Conservation (phyloP, 2,329 filamentous ascomycete species). For the Hysterium pulicare region DNA sequence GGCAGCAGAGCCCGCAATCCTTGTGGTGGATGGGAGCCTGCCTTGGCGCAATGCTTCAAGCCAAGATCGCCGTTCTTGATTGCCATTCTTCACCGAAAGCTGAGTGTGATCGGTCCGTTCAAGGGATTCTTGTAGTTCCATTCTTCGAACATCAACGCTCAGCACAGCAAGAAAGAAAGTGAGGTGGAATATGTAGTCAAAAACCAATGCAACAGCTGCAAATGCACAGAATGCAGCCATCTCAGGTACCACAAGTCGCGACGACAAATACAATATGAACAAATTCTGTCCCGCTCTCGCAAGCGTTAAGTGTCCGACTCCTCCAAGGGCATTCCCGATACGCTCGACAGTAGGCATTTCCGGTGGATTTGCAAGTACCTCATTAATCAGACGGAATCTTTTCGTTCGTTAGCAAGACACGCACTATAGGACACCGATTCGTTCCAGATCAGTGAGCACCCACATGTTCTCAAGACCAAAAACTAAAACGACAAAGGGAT, state of each 20-base stretch:
- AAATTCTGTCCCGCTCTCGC: conserved; percentile 68
- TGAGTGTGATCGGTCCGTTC: conserved; percentile 39
- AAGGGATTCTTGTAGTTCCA: conserved; percentile 71
- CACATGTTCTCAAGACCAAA: conserved; percentile 74
- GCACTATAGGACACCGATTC: neutral
- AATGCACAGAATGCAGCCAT: conserved; percentile 75
- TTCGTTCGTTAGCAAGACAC: conserved; percentile 10
- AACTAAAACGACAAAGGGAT: conserved; percentile 71
- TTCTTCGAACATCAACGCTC: conserved; percentile 72
- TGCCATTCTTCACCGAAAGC: conserved; percentile 45
- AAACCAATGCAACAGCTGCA: conserved; percentile 68
- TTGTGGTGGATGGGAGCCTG: conserved; percentile 65
- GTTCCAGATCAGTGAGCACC: conserved; percentile 10
- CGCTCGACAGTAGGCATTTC: conserved; percentile 66
- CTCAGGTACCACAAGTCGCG: conserved; percentile 64
- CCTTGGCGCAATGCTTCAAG: conserved; percentile 60
- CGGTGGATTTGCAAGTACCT: conserved; percentile 67
- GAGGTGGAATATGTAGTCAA: conserved; percentile 74
- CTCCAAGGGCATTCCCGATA: conserved; percentile 70
- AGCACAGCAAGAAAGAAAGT: conserved; percentile 79
- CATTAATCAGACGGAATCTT: conserved; percentile 70
- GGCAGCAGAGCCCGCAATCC: conserved; percentile 71
- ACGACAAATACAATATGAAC: conserved; percentile 62
- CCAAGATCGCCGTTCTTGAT: conserved; percentile 53
- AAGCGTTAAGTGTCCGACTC: conserved; percentile 67